Evolutionary conservation across 495 filamentous ascomycete species (phyloP).

Genomic region (Lepidopterella palustris): DNA sequence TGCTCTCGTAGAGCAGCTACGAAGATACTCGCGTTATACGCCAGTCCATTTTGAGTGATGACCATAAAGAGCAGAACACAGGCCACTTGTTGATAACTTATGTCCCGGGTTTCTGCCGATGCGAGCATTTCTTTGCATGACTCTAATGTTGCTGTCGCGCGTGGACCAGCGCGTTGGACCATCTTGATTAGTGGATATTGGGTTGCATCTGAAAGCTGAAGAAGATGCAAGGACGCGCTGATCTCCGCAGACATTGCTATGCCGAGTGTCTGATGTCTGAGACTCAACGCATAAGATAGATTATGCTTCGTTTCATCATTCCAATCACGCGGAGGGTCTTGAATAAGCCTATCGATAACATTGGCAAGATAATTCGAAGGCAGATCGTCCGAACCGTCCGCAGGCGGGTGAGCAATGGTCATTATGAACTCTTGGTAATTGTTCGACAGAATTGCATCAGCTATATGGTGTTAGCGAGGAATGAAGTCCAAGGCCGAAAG

Average conservation of each 20-base stretch:
- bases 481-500: not conserved
- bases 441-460: constrained; percentile 73
- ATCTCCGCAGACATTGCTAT: constrained; percentile 63
- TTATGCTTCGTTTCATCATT: constrained; percentile 65
- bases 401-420: constrained; percentile 36
- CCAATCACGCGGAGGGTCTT: constrained; percentile 75
- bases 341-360: constrained; percentile 73
- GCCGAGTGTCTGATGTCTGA: constrained; percentile 58
- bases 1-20: constrained; percentile 55
- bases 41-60: constrained; percentile 55
- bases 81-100: constrained; percentile 76
- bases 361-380: constrained; percentile 59
- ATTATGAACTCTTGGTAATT: constrained; percentile 69
- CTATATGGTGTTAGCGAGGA: constrained; percentile 43
- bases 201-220: constrained; percentile 58
- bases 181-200: constrained; percentile 62
- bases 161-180: constrained; percentile 68
- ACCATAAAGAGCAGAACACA: constrained; percentile 78
- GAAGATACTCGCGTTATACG: constrained; percentile 68
- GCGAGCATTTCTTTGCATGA: constrained; percentile 57
- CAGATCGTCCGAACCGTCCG: constrained; percentile 56
- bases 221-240: constrained; percentile 64
- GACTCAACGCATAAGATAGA: constrained; percentile 57
- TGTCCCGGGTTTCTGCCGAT: constrained; percentile 57
- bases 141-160: constrained; percentile 49